Evolutionary conservation across 2,329 filamentous ascomycete genomes (phyloP).

Genomic region (Aspergillus oerlinghausenensis): DNA sequence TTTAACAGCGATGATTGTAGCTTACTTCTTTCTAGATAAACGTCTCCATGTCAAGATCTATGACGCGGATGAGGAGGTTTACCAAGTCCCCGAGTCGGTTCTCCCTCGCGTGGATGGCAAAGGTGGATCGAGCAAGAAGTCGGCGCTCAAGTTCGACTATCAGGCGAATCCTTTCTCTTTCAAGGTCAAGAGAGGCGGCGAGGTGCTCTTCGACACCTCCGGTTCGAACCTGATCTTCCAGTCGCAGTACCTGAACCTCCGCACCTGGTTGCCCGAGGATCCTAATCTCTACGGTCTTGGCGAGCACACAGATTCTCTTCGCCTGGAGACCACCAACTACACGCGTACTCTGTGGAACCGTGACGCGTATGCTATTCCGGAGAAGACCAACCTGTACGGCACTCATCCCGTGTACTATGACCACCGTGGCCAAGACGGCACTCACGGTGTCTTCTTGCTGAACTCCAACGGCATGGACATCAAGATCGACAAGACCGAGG

Average conservation of each 20-base stretch:
- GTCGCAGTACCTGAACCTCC: slow-evolving; percentile 69
- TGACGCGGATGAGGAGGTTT: slow-evolving; percentile 65
- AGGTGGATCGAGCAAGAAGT: slow-evolving; percentile 43
- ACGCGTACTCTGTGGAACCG: slow-evolving; percentile 66
- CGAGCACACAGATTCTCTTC: slow-evolving; percentile 69
- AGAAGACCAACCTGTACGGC: slow-evolving; percentile 65
- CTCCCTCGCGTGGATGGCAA: slow-evolving; percentile 55
- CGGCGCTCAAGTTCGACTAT: slow-evolving; percentile 46
- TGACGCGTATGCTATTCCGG: slow-evolving; percentile 60
- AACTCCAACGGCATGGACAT: slow-evolving; percentile 76
- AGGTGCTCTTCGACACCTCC: slow-evolving; percentile 63
- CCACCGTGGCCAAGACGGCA: slow-evolving; percentile 55
- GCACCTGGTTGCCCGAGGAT: slow-evolving; percentile 63
- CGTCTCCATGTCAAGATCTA: slow-evolving; percentile 73
- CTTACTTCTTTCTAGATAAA: slow-evolving; percentile 44
- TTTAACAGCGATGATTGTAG: not conserved
- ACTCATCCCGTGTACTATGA: slow-evolving; percentile 73
- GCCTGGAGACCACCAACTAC: slow-evolving; percentile 64
- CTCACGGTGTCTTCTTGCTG: slow-evolving; percentile 63
- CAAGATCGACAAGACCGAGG: slow-evolving; percentile 60
- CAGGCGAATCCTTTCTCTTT: slow-evolving; percentile 63
- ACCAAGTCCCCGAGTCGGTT: slow-evolving; percentile 68
- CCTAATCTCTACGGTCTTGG: slow-evolving; percentile 75
- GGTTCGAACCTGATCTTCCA: slow-evolving; percentile 67
- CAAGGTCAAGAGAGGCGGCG: slow-evolving; percentile 44